Evolutionary conservation across 805 yeast species (phyloP), one percentile per base, ranked within the genome.

Genomic region (Zygosaccharomyces siamensis): DNA sequence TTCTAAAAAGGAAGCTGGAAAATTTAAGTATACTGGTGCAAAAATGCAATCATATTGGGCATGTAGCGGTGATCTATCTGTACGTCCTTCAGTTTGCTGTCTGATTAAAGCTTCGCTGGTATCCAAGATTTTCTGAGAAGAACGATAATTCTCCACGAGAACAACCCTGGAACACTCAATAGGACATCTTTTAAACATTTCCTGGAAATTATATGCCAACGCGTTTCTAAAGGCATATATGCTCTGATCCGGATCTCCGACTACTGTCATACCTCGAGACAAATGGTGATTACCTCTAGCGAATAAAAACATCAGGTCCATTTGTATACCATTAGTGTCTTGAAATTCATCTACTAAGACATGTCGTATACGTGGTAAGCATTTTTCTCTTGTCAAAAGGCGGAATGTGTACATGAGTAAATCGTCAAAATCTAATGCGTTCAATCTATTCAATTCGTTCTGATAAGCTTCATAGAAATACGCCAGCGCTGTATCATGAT

Each of bases 201-300:
- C 70, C 36, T 68, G 68, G 57, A 90, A 87, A 58, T 86, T 89
- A 14, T 72, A 69, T 1, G 84, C 73, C 31, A 81, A 80, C 0
- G 97, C 97, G 58, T 84, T 81, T 51, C 98, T 72, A 57, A 92
- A 92, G 0, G 84, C 89, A 64, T 93, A 92, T 20, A 92, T 92
- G 60, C 95, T 84, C 66, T 92, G 99, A 65, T 93, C 97, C 0
- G 97, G 96, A 62, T 92, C 99, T 1, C 99, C 99, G 2, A 92
- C 97, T 1, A 89, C 83, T 0, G 97, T 87, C 7, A 92, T 76
- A 49, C 83, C 83, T 51, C 80, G 63, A 32, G 72, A 73, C 16
- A 61, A 45, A 16, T 67, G 63, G 3, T 65, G 58, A 35, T 76
- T 71, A 49, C 71, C 71, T 10, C 61, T 59, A 0, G 83, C 73